phyloP scores from a whole-genome alignment of 495 filamentous ascomycete species.

The Penicillium dipodomyicola region DNA sequence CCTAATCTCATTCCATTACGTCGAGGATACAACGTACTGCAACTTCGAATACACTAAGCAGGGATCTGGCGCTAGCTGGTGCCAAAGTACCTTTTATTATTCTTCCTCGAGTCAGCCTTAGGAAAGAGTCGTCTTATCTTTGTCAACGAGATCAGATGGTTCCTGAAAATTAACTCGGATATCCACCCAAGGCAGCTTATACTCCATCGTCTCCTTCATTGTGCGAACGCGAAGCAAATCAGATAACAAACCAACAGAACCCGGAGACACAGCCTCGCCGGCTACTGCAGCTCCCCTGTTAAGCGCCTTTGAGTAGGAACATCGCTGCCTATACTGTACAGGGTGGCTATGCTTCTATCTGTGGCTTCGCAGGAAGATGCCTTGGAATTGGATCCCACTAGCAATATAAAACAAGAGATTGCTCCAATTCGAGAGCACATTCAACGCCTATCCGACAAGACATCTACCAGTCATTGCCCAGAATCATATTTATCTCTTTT shows the following conservation, averaged over 20 bases:
- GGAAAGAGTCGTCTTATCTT: too few relatives aligned
- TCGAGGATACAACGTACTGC: not conserved
- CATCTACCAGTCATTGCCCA: not conserved
- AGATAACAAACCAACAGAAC: not conserved
- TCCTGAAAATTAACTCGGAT: too few relatives aligned
- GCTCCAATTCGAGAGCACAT: not conserved
- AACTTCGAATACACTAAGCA: not conserved
- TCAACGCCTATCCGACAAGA: not conserved
- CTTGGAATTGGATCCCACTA: not conserved
- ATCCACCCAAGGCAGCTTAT: not conserved
- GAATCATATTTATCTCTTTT: not conserved
- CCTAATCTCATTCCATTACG: not conserved
- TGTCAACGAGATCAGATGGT: too few relatives aligned
- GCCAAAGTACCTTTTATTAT: not conserved
- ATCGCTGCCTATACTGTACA: not conserved
- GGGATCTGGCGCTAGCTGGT: not conserved
- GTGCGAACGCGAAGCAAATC: not conserved
- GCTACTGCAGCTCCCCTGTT: not conserved
- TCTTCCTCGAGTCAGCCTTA: too few relatives aligned
- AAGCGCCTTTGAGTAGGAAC: not conserved
- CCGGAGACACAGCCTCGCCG: not conserved
- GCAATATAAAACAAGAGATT: not conserved
- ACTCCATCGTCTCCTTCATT: not conserved
- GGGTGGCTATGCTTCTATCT: not conserved
- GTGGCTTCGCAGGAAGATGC: not conserved